Evolutionary conservation across 2,329 filamentous ascomycete species (phyloP), one percentile per base, ranked within the genome.

Genomic region (Clonostachys byssicola): DNA sequence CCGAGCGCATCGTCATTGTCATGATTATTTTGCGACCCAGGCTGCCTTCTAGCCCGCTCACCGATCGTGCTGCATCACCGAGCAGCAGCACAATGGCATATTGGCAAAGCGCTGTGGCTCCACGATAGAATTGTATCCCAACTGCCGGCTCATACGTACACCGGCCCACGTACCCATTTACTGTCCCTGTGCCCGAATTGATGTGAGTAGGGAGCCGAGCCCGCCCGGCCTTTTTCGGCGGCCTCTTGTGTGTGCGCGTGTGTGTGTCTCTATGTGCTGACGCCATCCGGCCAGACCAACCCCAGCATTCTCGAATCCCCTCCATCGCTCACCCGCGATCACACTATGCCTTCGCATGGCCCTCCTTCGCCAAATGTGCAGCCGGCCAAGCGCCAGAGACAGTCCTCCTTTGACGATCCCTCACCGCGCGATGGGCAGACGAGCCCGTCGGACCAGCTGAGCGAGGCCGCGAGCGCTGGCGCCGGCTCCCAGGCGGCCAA

Each of bases 371-470:
- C 75, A 54, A 67, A 65, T 55, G 63, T 70, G 40, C 72, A 80
- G 55, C 77, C 78, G 40, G 66, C 71, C 56, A 85, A 85, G 65
- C 80, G 81, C 54, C 70, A 74, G 51, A 75, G 80, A 52, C 77
- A 75, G 56, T 71, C 68, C 40, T 80, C 79, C 17, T 73, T 77
- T 45, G 68, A 70, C 34, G 71, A 73, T 14, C 43, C 42, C 6
- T 71, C 70, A 18, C 63, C 67, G 59, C 49, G 61, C 60, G 58
- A 65, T 56, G 51, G 49, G 35, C 49, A 51, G 30, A 39, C 50
- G 39, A 60, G 57, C 43, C 60, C 58, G 14, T 46, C 54, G 47
- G 70, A 67, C 18, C 64, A 62, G 23, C 67, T 64, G 39, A 53
- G 54, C 40, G 55, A 59, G 47, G 60, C 65, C 52, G 56, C 57